Conservation (phyloP, 768 basidiomycete species). For the Lactarius hatsudake region DNA sequence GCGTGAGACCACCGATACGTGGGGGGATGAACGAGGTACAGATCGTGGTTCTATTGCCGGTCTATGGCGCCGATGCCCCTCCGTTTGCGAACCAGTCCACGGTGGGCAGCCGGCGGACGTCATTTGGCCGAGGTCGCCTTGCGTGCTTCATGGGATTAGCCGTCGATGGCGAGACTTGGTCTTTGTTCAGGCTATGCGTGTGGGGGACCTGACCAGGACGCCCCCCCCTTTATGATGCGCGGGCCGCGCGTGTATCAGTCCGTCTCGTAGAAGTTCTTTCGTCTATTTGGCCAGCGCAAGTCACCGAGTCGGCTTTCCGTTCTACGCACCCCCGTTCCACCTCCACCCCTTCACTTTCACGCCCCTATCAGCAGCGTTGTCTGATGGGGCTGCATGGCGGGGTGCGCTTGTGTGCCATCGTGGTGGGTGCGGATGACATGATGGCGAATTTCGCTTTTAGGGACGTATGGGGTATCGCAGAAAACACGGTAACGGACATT, state of each 20-base stretch:
- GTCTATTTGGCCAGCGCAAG: not conserved
- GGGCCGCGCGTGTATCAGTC: conserved; percentile 8
- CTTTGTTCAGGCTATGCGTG: conserved; percentile 11
- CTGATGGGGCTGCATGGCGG: conserved; percentile 4
- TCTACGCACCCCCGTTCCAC: not conserved
- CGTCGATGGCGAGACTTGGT: conserved; percentile 16
- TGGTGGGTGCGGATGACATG: conserved; percentile 21
- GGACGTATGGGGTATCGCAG: not conserved
- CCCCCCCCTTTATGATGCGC: conserved; percentile 12
- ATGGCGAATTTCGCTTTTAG: not conserved
- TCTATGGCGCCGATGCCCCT: not conserved
- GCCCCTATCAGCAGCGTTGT: conserved; percentile 17
- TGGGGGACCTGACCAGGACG: not conserved
- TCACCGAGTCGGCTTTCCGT: conserved; percentile 7
- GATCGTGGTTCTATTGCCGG: not conserved
- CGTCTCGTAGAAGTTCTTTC: not conserved
- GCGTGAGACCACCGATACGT: not conserved
- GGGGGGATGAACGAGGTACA: not conserved
- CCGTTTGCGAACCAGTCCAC: not conserved
- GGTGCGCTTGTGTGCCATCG: conserved; percentile 1
- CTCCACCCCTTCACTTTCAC: conserved; percentile 11
- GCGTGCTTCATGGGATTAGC: conserved; percentile 9
- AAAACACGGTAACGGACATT: not conserved
- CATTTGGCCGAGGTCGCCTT: not conserved
- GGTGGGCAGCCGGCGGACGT: conserved; percentile 9